These are phyloP conservation scores for Monosporascus sp. DNA, from an alignment of 2,329 filamentous ascomycete genomes.

Conservation along the genomic window DNA sequence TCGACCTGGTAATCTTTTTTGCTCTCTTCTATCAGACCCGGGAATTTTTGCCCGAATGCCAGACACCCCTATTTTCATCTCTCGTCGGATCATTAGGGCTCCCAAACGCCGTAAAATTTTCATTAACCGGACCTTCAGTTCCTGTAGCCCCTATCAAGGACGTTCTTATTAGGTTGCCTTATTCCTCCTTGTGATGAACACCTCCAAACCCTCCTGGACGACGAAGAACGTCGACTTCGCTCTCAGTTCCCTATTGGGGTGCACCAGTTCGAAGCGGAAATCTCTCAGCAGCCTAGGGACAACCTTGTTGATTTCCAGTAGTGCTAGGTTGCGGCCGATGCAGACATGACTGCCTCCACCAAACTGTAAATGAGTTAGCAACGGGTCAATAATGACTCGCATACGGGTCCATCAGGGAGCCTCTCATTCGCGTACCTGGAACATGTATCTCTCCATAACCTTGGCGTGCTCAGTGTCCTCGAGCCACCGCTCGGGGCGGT, in stretches of 20 bases:
- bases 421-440: slow-evolving; percentile 34
- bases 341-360: slow-evolving; percentile 50
- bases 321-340: slow-evolving; percentile 48
- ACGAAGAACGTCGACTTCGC: slow-evolving; percentile 56
- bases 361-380: slow-evolving; percentile 31
- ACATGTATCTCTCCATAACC: slow-evolving; percentile 50
- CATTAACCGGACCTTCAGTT: no score
- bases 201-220: slow-evolving; percentile 50
- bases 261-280: slow-evolving; percentile 47
- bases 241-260: slow-evolving; percentile 42
- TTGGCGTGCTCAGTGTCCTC: slow-evolving; percentile 36
- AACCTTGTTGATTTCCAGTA: slow-evolving; percentile 56
- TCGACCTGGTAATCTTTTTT: no score
- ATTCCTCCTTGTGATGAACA: slow-evolving; percentile 36
- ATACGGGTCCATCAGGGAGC: no score
- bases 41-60: no score
- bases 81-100: neutral
- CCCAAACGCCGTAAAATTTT: no score
- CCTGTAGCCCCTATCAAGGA: neutral
- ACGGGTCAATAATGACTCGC: neutral
- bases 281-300: slow-evolving; percentile 48
- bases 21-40: no score
- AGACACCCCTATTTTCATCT: neutral
- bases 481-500: slow-evolving; percentile 50
- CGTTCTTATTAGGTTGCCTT: slow-evolving; percentile 3